These are phyloP conservation scores for Suillus discolor DNA, from an alignment of 768 basidiomycete species.

Conservation along the genomic window DNA sequence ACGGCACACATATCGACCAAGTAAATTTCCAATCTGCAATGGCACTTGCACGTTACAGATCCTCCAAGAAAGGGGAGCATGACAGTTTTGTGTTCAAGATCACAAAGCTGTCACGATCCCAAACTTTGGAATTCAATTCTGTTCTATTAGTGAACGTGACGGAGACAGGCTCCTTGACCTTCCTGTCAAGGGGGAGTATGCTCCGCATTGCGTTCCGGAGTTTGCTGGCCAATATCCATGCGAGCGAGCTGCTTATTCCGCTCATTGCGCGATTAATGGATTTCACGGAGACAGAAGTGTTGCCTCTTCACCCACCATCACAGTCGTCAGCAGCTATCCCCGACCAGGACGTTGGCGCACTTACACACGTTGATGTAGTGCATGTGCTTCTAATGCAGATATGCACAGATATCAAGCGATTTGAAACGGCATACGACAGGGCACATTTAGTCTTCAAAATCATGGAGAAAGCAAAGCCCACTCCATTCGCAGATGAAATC, in stretches of 20 bases:
- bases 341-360: not conserved
- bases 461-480: constrained; percentile 4
- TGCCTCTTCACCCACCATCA: not conserved
- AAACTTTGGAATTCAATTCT: constrained; percentile 12
- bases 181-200: constrained; percentile 13
- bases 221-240: not conserved
- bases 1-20: no score
- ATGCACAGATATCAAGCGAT: constrained; percentile 3
- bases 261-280: not conserved
- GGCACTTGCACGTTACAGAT: constrained; percentile 4
- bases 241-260: not conserved
- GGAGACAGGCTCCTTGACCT: constrained; percentile 9
- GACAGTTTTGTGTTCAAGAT: constrained; percentile 35
- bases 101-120: constrained; percentile 25
- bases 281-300: not conserved
- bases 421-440: not conserved
- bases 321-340: not conserved
- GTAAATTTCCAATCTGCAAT: not conserved
- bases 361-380: constrained; percentile 9
- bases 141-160: constrained; percentile 10
- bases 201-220: constrained; percentile 10
- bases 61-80: constrained; percentile 15
- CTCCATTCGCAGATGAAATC: not conserved
- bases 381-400: constrained; percentile 14
- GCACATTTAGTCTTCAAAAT: not conserved